Conservation (phyloP, 2,329 filamentous ascomycete species). For the Xylariomycetidae sp. region DNA sequence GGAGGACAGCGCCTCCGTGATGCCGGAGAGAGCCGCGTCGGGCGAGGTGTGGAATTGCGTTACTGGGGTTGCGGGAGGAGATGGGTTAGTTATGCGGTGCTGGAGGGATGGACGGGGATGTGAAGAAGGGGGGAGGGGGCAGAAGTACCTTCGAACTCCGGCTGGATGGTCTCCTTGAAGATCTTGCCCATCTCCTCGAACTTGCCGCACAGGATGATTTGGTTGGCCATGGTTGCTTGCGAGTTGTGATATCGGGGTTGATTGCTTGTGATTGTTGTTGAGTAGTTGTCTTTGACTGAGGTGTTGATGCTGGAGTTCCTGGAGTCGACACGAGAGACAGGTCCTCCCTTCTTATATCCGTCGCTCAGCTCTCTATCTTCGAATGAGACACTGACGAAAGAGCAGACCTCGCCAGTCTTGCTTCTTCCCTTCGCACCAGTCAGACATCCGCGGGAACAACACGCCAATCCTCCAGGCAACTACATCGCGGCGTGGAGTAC, state of each 20-base stretch:
- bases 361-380: too few species aligned
- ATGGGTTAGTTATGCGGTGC: background rate
- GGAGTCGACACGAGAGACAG: too few species aligned
- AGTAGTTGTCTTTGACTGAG: background rate
- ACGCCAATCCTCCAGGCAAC: too few species aligned
- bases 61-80: constrained; percentile 1
- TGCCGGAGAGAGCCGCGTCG: constrained; percentile 3
- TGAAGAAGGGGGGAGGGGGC: background rate
- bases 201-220: constrained; percentile 11
- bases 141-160: constrained; percentile 11
- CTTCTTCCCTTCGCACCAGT: too few species aligned
- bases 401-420: too few species aligned
- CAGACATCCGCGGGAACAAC: too few species aligned
- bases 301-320: too few species aligned
- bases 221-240: constrained; percentile 3
- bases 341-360: too few species aligned
- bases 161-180: constrained; percentile 10
- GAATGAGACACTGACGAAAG: too few species aligned
- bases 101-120: background rate
- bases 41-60: constrained; percentile 9
- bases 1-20: constrained; percentile 3
- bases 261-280: background rate
- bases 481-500: too few species aligned
- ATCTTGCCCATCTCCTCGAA: constrained; percentile 8
- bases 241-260: constrained; percentile 3